Percentiles rank a stretch among this genome's conserved stretches.
phyloP scores from a whole-genome alignment of 345 rosid genomes.

The Alliaria petiolata region DNA sequence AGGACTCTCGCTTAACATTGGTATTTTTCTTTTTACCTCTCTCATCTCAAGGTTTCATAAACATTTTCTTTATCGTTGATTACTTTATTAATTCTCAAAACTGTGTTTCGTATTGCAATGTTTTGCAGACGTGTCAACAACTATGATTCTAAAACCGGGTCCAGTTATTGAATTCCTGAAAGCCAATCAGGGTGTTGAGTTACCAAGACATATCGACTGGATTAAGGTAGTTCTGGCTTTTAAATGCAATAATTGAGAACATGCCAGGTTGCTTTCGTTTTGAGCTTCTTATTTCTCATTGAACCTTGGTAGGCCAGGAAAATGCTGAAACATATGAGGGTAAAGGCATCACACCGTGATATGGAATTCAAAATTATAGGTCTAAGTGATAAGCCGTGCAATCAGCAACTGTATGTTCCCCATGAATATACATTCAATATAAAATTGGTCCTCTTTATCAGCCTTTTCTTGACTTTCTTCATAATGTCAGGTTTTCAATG shows the following conservation, averaged over 20 bases:
- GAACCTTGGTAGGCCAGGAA: slow-evolving; percentile 52
- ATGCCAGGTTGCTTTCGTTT: neutral
- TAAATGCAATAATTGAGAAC: neutral
- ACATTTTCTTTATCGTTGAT: neutral
- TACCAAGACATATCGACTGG: slow-evolving; percentile 63
- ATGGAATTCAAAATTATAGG: slow-evolving; percentile 75
- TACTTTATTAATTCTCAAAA: neutral
- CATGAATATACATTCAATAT: neutral
- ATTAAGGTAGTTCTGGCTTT: slow-evolving; percentile 42
- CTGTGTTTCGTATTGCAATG: neutral
- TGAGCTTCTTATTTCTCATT: neutral
- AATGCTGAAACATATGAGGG: slow-evolving; percentile 73
- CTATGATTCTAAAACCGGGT: slow-evolving; percentile 74
- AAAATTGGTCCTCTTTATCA: neutral
- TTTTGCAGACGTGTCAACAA: slow-evolving; percentile 65
- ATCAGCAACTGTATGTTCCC: slow-evolving; percentile 64
- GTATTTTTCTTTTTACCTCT: slow-evolving; percentile 33
- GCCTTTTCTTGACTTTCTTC: slow-evolving; percentile 1
- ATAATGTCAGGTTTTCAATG: slow-evolving; percentile 59
- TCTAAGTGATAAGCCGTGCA: slow-evolving; percentile 74
- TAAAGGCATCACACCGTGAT: slow-evolving; percentile 55
- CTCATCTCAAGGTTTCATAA: neutral
- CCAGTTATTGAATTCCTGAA: slow-evolving; percentile 62
- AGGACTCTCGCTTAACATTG: slow-evolving; percentile 82
- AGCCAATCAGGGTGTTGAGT: slow-evolving; percentile 59